Conservation (phyloP, 148 eudicot species). For the Heliosperma pusillum region DNA sequence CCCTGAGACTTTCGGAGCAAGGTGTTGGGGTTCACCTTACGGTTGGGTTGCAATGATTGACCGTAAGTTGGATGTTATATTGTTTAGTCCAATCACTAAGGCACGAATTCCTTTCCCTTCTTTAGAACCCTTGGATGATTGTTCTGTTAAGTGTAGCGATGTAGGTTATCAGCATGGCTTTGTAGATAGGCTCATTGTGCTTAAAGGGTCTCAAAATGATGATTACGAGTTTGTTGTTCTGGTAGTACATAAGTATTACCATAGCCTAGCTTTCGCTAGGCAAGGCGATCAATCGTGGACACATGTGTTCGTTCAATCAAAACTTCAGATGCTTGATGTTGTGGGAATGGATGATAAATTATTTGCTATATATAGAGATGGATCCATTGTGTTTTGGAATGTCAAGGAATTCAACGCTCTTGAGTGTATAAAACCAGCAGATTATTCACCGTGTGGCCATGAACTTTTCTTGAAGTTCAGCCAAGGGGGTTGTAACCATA, state of each 20-base stretch:
- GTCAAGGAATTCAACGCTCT: neutral
- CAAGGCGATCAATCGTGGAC: neutral
- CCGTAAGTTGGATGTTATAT: neutral
- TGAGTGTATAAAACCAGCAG: neutral
- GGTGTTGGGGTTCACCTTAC: neutral
- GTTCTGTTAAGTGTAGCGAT: too few species aligned
- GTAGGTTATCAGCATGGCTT: too few species aligned
- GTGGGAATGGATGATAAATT: neutral
- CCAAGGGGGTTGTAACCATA: too few species aligned
- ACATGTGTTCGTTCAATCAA: neutral
- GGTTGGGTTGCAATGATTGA: neutral
- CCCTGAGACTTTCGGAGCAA: too few species aligned
- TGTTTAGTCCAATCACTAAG: conserved; percentile 2
- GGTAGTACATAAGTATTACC: too few species aligned
- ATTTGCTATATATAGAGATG: neutral
- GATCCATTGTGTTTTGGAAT: neutral
- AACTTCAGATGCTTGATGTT: neutral
- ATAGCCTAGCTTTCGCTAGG: neutral
- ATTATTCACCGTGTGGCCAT: neutral
- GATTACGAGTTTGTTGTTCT: neutral
- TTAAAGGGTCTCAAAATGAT: neutral
- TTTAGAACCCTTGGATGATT: too few species aligned
- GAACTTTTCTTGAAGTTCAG: too few species aligned
- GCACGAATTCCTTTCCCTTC: neutral
- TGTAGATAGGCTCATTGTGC: neutral